Percentiles rank a stretch among this genome's conserved stretches.
Evolutionary conservation across 2,329 filamentous ascomycete genomes (phyloP).

Genomic region (Calonectria pteridis): DNA sequence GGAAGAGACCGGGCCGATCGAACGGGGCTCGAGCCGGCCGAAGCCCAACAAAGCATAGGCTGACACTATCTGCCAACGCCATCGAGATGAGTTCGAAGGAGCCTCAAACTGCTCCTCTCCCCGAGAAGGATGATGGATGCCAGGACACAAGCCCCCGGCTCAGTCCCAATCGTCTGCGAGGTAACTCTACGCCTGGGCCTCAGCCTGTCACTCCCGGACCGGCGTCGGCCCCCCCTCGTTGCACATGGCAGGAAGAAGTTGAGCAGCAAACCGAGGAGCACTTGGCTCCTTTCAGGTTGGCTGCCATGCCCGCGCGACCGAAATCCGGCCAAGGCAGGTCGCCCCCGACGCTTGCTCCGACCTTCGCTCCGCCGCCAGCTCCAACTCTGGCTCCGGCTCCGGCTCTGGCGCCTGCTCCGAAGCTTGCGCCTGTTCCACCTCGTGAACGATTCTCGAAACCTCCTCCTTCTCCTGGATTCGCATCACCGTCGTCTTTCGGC

Average conservation of each 20-base stretch:
- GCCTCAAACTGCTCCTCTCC: slow-evolving; percentile 72
- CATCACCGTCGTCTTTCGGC: slow-evolving; percentile 54
- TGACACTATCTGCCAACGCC: slow-evolving; percentile 70
- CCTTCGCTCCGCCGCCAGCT: slow-evolving; percentile 15
- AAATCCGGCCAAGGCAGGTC: slow-evolving; percentile 48
- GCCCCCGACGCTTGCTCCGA: slow-evolving; percentile 25
- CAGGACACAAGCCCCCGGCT: slow-evolving; percentile 53
- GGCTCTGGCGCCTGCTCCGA: slow-evolving; percentile 19
- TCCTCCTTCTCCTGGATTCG: slow-evolving; percentile 61
- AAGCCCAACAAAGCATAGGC: slow-evolving; percentile 70
- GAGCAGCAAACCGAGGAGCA: slow-evolving; percentile 53
- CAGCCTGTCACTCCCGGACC: slow-evolving; percentile 71
- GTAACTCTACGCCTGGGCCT: slow-evolving; percentile 65
- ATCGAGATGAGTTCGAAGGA: slow-evolving; percentile 66
- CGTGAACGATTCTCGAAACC: slow-evolving; percentile 51
- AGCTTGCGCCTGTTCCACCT: slow-evolving; percentile 30
- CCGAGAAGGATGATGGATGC: slow-evolving; percentile 63
- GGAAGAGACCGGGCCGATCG: slow-evolving; percentile 61
- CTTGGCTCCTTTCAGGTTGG: slow-evolving; percentile 36
- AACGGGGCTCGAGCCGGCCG: slow-evolving; percentile 63
- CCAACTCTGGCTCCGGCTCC: slow-evolving; percentile 25
- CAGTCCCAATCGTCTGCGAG: slow-evolving; percentile 61
- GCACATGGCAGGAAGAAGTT: slow-evolving; percentile 66
- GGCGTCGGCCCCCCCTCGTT: slow-evolving; percentile 74
- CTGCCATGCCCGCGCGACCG: slow-evolving; percentile 49